Evolutionary conservation across 2,329 filamentous ascomycete species (phyloP).

Genomic region (Fusarium palustre): DNA sequence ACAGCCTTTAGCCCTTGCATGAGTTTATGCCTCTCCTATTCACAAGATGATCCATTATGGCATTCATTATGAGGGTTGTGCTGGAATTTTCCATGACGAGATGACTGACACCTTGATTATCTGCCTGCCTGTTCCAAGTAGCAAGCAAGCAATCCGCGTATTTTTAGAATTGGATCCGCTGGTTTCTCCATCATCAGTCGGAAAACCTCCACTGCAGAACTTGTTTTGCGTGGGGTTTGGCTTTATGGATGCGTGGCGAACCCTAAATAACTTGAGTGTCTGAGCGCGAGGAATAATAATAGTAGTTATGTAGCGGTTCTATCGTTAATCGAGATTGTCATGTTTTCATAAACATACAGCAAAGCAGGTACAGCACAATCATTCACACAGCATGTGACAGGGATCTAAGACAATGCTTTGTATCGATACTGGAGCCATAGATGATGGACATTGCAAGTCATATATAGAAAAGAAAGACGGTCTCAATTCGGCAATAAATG

Average conservation of each 20-base stretch:
- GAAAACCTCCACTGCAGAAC: conserved; percentile 33
- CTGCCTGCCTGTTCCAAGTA: conserved; percentile 26
- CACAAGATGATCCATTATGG: not conserved
- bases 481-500: not conserved
- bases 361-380: not conserved
- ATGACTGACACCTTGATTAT: conserved; percentile 1
- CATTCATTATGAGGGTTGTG: conserved; percentile 2
- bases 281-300: conserved; percentile 10
- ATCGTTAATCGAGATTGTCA: conserved; percentile 27
- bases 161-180: conserved; percentile 45
- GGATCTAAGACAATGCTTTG: not conserved
- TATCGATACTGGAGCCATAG: not conserved
- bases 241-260: conserved; percentile 39
- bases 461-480: not conserved
- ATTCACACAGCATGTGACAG: not conserved
- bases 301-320: conserved; percentile 1
- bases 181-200: conserved; percentile 37
- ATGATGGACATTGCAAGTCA: not conserved
- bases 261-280: conserved; percentile 11
- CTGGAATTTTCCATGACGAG: conserved; percentile 30
- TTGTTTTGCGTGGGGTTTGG: conserved; percentile 20
- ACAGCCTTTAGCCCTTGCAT: conserved; percentile 17
- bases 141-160: conserved; percentile 34
- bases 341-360: conserved; percentile 10
- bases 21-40: conserved; percentile 7